Conservation (phyloP, 768 basidiomycete species). For the Psilocybe cyanescens region DNA sequence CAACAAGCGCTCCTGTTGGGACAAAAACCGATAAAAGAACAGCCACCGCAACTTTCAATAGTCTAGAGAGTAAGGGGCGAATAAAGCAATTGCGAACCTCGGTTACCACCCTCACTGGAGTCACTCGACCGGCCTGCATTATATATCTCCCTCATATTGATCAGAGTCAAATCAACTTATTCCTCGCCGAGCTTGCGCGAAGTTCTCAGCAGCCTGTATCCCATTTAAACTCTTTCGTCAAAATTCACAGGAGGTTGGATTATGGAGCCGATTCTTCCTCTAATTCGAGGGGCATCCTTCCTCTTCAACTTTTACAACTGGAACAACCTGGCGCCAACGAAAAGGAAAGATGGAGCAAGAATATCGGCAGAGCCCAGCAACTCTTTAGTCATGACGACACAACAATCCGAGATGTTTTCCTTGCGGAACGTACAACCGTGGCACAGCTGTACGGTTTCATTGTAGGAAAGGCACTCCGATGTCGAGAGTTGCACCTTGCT, state of each 20-base stretch:
- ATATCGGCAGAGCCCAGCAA: conserved; percentile 48
- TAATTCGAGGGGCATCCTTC: conserved; percentile 36
- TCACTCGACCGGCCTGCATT: conserved; percentile 60
- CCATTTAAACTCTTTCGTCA: conserved; percentile 43
- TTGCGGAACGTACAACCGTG: conserved; percentile 73
- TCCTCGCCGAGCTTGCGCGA: conserved; percentile 58
- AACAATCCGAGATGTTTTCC: conserved; percentile 60
- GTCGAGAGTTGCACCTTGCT: conserved; percentile 64
- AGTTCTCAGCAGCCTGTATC: conserved; percentile 35
- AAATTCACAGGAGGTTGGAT: conserved; percentile 56
- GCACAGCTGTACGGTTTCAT: conserved; percentile 78
- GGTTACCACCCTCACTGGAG: conserved; percentile 60
- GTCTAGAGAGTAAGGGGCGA: conserved; percentile 65
- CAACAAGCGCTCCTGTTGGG: conserved; percentile 70
- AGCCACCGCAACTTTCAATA: conserved; percentile 58
- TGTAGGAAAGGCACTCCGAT: conserved; percentile 65
- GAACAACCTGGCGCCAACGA: conserved; percentile 45
- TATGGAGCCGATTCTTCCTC: conserved; percentile 50
- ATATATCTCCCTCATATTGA: conserved; percentile 65
- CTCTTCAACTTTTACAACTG: conserved; percentile 49
- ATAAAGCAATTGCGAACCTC: conserved; percentile 74
- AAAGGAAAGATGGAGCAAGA: conserved; percentile 49
- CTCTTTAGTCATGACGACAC: conserved; percentile 57
- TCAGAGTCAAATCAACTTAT: conserved; percentile 57
- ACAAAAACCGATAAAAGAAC: conserved; percentile 79